phyloP scores from a whole-genome alignment of 2,329 filamentous ascomycete genomes.

The Teratosphaeria viscida region DNA sequence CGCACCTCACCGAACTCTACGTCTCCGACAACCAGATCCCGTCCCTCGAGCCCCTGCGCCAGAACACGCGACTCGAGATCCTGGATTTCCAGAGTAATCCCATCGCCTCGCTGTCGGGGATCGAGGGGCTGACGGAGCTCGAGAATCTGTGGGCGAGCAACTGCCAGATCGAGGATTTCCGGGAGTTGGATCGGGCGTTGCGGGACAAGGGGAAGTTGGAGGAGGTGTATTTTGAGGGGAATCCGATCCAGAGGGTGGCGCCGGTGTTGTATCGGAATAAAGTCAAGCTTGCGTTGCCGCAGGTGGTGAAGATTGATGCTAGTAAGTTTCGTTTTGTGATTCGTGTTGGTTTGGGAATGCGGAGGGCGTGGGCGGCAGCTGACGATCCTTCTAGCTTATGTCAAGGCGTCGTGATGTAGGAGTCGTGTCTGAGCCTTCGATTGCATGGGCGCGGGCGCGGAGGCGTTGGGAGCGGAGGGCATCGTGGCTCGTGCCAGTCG shows the following conservation, averaged over 20 bases:
- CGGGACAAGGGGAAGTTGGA: slow-evolving; percentile 67
- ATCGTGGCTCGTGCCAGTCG: neutral
- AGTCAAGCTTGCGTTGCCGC: slow-evolving; percentile 73
- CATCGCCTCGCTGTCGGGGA: slow-evolving; percentile 61
- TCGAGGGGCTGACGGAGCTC: slow-evolving; percentile 58
- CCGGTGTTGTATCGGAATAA: slow-evolving; percentile 93
- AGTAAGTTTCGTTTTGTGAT: slow-evolving; percentile 55
- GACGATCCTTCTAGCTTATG: neutral
- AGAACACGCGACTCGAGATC: slow-evolving; percentile 52
- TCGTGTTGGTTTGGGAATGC: neutral
- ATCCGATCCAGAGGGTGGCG: slow-evolving; percentile 68
- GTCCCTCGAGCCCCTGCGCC: slow-evolving; percentile 56
- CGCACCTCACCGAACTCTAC: slow-evolving; percentile 82
- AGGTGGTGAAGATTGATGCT: slow-evolving; percentile 89
- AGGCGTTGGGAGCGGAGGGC: neutral
- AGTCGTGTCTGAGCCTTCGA: neutral
- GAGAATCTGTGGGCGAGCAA: slow-evolving; percentile 94
- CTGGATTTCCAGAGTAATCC: slow-evolving; percentile 87
- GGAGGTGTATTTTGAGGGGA: slow-evolving; percentile 95
- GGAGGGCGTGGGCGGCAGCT: neutral
- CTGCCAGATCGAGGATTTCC: slow-evolving; percentile 70
- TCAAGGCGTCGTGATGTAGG: neutral
- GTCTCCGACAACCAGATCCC: slow-evolving; percentile 89
- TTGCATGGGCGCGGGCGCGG: neutral
- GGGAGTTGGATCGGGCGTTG: slow-evolving; percentile 69